Evolutionary conservation across 495 filamentous ascomycete genomes (phyloP).

Genomic region (Neurospora discreta): DNA sequence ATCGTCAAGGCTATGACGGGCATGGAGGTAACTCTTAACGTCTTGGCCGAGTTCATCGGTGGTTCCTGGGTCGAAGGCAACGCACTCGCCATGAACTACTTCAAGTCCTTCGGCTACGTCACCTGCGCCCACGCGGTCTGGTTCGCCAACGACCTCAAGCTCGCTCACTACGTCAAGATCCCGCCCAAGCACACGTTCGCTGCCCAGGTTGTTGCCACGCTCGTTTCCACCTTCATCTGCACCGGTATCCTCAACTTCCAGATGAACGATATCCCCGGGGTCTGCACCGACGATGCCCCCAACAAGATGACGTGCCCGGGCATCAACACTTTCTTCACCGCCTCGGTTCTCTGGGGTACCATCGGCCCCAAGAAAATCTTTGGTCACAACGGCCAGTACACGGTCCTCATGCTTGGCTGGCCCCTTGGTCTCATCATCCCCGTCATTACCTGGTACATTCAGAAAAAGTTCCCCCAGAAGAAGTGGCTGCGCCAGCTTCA

Average conservation of each 20-base stretch:
- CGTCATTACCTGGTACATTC: conserved; percentile 15
- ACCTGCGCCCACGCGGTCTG: conserved; percentile 22
- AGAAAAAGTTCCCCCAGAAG: conserved; percentile 11
- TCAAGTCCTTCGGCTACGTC: conserved; percentile 30
- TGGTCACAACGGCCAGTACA: conserved; percentile 26
- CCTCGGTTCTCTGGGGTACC: conserved; percentile 30
- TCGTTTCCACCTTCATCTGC: conserved; percentile 24
- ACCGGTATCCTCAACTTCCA: conserved; percentile 29
- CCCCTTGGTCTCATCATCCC: conserved; percentile 22
- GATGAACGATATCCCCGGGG: conserved; percentile 23
- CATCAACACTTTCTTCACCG: conserved; percentile 30
- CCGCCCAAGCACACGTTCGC: conserved; percentile 28
- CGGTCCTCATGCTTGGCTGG: conserved; percentile 22
- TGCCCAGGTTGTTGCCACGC: conserved; percentile 25
- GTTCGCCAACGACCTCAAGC: conserved; percentile 31
- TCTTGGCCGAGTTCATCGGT: conserved; percentile 32
- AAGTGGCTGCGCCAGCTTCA: conserved; percentile 25
- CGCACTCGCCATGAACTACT: conserved; percentile 30
- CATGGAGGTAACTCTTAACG: conserved; percentile 25
- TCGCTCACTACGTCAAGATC: conserved; percentile 33
- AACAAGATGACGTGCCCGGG: conserved; percentile 28
- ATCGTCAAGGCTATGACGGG: conserved; percentile 31
- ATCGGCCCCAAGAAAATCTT: conserved; percentile 30
- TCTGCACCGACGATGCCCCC: conserved; percentile 26
- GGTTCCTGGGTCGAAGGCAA: conserved; percentile 24